Conservation (phyloP, 106 monocot genomes). For the Acorus gramineus region DNA sequence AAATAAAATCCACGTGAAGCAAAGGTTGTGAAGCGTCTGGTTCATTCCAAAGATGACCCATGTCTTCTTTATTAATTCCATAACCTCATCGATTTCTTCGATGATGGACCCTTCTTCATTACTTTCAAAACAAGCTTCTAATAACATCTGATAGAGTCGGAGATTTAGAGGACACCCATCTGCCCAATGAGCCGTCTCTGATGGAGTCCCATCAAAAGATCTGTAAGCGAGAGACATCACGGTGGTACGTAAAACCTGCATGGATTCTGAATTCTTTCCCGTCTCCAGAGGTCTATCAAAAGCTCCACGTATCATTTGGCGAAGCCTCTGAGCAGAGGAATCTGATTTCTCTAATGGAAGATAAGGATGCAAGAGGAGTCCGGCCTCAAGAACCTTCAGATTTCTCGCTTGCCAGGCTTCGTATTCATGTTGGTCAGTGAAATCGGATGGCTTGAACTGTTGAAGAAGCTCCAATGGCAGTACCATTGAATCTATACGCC, state of each 20-base stretch:
- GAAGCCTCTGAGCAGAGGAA: conserved; percentile 52
- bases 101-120: conserved; percentile 73
- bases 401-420: conserved; percentile 62
- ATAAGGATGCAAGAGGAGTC: conserved; percentile 71
- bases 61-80: conserved; percentile 91
- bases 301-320: conserved; percentile 55
- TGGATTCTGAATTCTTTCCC: conserved; percentile 86
- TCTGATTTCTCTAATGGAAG: conserved; percentile 54
- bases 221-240: conserved; percentile 64
- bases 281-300: conserved; percentile 72
- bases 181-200: conserved; percentile 84
- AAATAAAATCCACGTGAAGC: conserved; percentile 79
- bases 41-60: conserved; percentile 81
- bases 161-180: conserved; percentile 91
- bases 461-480: conserved; percentile 81
- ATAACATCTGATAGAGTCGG: conserved; percentile 63
- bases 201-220: conserved; percentile 53
- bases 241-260: conserved; percentile 79
- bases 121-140: conserved; percentile 77
- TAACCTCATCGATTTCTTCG: conserved; percentile 81
- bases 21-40: conserved; percentile 79
- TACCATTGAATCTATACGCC: conserved; percentile 69
- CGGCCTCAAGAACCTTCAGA: conserved; percentile 81
- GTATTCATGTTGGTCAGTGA: conserved; percentile 67
- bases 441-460: conserved; percentile 91